Base-by-base conservation (phyloP, 176 grass and related monocot genomes). In the Eleusine indica region DNA sequence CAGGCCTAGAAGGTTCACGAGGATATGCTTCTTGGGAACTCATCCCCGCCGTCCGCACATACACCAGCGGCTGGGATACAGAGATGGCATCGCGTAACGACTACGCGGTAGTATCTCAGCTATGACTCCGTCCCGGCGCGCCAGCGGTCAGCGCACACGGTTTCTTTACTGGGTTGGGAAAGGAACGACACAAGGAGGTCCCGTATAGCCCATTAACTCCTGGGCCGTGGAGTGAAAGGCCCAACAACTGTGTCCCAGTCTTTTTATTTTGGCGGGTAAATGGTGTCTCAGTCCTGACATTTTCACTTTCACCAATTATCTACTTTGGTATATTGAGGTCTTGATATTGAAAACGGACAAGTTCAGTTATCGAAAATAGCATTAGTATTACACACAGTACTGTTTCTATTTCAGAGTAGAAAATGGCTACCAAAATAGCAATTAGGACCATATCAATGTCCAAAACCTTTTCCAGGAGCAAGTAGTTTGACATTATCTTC, bases 71-170 rank as follows among this genome's bases (percentile, higher is more conserved):
- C 32, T 9, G 22, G 16, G 88, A 90, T 90, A 22, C 49, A 60
- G 51, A 70, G 52, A 14, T 73, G 74, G 69, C 69, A 53, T 70
- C 52, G 88, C 84, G 84, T 90, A 64, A 61, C 74, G 6, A 38
- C 12, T 69, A 90, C 88, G 88, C 88, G 84, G 70, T 30, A 28
- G 40, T 5, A 9, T 16, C 32, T 39, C 74, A 64, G 25, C 66
- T 22, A 19, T 17, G 69, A 40, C 56, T 71, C 66, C 38, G 83
- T 85, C 9, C 14, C 65, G 32, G 65, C 65, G 32, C 32, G 14
- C 28, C 60, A 29, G 60, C 60, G n/a, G 60, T 11, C 9, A 62
- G 63, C 30, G 64, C 30, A 18, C 30, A 38, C 65, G 65, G 65
- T 67, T 16, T 67, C 5, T 32, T 37, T 38, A 37, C 30, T 67